phyloP scores from a whole-genome alignment of 202 grass and related monocot species.

The Saccharum hybrid region DNA sequence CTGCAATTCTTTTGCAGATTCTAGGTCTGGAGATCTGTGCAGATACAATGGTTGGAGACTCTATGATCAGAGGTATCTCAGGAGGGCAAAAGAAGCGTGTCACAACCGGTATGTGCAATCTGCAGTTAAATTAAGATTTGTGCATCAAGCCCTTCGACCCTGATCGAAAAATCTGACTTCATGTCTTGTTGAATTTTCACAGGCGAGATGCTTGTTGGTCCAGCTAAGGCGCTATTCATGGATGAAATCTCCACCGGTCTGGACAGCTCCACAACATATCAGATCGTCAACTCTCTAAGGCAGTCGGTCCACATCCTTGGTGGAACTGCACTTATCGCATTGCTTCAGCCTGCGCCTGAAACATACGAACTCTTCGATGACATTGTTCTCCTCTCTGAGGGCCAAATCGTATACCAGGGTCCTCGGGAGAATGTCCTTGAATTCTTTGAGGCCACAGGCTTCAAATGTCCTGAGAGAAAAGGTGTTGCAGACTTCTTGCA shows the following conservation, averaged over 20 bases:
- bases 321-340: slow-evolving; percentile 74
- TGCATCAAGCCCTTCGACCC: not conserved
- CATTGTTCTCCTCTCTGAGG: slow-evolving; percentile 83
- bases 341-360: slow-evolving; percentile 96
- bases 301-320: slow-evolving; percentile 90
- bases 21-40: slow-evolving; percentile 90
- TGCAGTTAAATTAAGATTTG: slow-evolving; percentile 21
- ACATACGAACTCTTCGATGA: slow-evolving; percentile 94
- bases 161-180: slow-evolving; percentile 22
- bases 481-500: slow-evolving; percentile 96
- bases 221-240: slow-evolving; percentile 94
- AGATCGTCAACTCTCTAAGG: slow-evolving; percentile 83
- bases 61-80: slow-evolving; percentile 95
- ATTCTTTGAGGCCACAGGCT: slow-evolving; percentile 84
- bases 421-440: slow-evolving; percentile 77
- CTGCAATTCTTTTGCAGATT: slow-evolving; percentile 55
- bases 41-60: slow-evolving; percentile 92
- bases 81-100: slow-evolving; percentile 97
- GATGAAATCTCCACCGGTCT: slow-evolving; percentile 93
- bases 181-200: slow-evolving; percentile 32
- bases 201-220: slow-evolving; percentile 97
- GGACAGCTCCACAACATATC: slow-evolving; percentile 95
- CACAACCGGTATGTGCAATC: slow-evolving; percentile 70
- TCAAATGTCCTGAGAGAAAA: slow-evolving; percentile 96
- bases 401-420: slow-evolving; percentile 93